Evolutionary conservation across 768 basidiomycete species (phyloP), one percentile per base, ranked within the genome.

Genomic region (Grammothele lineata): DNA sequence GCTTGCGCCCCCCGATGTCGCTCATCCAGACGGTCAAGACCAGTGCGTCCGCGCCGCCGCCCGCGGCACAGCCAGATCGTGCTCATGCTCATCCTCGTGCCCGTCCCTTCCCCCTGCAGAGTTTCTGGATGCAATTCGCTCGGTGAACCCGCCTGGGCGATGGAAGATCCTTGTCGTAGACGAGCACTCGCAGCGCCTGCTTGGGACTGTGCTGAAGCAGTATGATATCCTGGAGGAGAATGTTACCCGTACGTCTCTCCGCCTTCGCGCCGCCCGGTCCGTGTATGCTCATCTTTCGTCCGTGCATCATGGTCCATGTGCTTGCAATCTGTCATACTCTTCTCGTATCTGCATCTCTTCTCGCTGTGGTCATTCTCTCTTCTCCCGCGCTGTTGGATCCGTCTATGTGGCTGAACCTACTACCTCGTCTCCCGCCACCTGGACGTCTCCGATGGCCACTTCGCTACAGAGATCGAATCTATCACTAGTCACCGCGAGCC

Each of bases 151-250:
- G 2, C 82, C 86, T 17, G 81, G 80, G 48, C 72, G 81, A 76
- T 99, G 96, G 96, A 99, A 99, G 79, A 87, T 96, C 57, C 80
- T 98, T 36, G 92, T 99, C 49, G 88, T 98, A 43, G 96, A 99
- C 65, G 91, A 93, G 55, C 80, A 90, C 67, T 85, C 93, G 21
- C 85, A 93, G 66, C 81, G 77, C 62, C 70, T 98, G 44, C 67
- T 99, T 37, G 78, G 83, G 51, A 80, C 87, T 8, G 91, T 94
- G 3, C 75, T 97, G 57, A 92, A 92, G 68, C 85, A 91, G 62
- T 92, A 89, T 58, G 95, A 99, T 64, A 88, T 98, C 46, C 67
- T 98, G 46, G 85, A 92, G 65, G 92, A 96, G 74, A 94, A 94
- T 73, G 92, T 98, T 35, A 96, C 93, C 37, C 78, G 95, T 96